Percentiles rank a stretch among this genome's conserved stretches.
These are phyloP conservation scores for Lizonia empirigonia DNA, from an alignment of 2,329 filamentous ascomycete genomes.

Conservation along the genomic window DNA sequence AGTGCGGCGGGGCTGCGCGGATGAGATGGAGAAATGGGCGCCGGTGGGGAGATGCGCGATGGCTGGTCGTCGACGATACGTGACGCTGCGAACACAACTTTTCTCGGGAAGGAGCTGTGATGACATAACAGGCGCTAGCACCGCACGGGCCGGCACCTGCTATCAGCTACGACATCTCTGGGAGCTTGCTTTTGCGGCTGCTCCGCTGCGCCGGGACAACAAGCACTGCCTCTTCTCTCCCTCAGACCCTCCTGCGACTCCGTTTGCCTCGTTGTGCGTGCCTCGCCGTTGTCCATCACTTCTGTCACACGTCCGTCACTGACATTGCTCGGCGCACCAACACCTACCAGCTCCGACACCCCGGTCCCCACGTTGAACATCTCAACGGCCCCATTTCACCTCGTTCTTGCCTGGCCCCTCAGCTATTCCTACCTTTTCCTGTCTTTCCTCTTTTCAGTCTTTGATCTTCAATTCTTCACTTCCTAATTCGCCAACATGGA, in stretches of 20 bases:
- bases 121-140: slow-evolving; percentile 35
- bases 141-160: slow-evolving; percentile 2
- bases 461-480: slow-evolving; percentile 9
- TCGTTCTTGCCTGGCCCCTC: slow-evolving; percentile 9
- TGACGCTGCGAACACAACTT: slow-evolving; percentile 28
- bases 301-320: slow-evolving; percentile 28
- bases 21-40: slow-evolving; percentile 24
- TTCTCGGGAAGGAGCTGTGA: slow-evolving; percentile 31
- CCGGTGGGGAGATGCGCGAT: slow-evolving; percentile 24
- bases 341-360: slow-evolving; percentile 20
- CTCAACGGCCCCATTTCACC: slow-evolving; percentile 18
- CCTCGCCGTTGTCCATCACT: slow-evolving; percentile 14
- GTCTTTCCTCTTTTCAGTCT: neutral
- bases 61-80: slow-evolving; percentile 26
- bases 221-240: slow-evolving; percentile 2
- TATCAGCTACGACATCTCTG: slow-evolving; percentile 25
- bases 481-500: slow-evolving; percentile 56
- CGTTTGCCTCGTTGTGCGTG: slow-evolving; percentile 9
- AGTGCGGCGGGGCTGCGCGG: slow-evolving; percentile 16
- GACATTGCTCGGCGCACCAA: slow-evolving; percentile 25
- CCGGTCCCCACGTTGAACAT: slow-evolving; percentile 24
- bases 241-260: slow-evolving; percentile 22
- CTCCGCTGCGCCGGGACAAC: slow-evolving; percentile 6
- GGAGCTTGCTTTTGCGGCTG: slow-evolving; percentile 21
- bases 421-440: slow-evolving; percentile 8